Evolutionary conservation across 768 basidiomycete genomes (phyloP), one percentile per base, ranked within the genome.

Genomic region (Suillus weaverae): DNA sequence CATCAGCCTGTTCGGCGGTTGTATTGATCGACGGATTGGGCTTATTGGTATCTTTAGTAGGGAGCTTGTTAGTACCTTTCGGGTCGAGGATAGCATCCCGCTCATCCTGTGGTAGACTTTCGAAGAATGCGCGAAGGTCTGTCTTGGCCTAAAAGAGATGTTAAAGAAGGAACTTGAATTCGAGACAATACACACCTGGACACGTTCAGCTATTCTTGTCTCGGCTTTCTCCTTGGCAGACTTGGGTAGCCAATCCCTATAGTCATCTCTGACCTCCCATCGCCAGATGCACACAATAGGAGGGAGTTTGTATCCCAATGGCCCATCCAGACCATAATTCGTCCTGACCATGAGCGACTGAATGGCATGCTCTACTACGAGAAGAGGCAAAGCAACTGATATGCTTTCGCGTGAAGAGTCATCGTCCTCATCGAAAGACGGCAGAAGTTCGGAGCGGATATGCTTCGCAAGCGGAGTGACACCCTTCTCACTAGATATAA

Each of bases 321-420:
- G 76, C 30, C 44, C 67, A 61, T 92, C 87, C 6, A 95, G 75
- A 1, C 95, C 95, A 71, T 96, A 96, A 74, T 97, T 95, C 33
- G 83, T 85, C 18, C 95, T 88, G 35, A 74, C 79, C 63, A 92
- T 85, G 13, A 90, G 73, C 3, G 78, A 70, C 71, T 84, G 87
- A 60, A 96, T 89, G 14, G 87, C 84, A 41, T 79, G 75, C 69
- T 94, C 92, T 5, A 97, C 81, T 1, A 79, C 71, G 14, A 71
- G 66, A 3, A 80, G 69, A n/a, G 81, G 79, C 59, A 88, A 79
- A 11, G 77, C 78, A 33, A 75, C 74, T 46, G 81, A 77, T 10
- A 79, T 70, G 55, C 75, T 74, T 44, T 75, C 68, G 14, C 73
- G 72, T 18, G 71, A 67, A 46, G 72, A 72, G 56, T 82, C 77